These are phyloP conservation scores for Penicillium decumbens DNA, from an alignment of 2,329 filamentous ascomycete species.

Conservation along the genomic window DNA sequence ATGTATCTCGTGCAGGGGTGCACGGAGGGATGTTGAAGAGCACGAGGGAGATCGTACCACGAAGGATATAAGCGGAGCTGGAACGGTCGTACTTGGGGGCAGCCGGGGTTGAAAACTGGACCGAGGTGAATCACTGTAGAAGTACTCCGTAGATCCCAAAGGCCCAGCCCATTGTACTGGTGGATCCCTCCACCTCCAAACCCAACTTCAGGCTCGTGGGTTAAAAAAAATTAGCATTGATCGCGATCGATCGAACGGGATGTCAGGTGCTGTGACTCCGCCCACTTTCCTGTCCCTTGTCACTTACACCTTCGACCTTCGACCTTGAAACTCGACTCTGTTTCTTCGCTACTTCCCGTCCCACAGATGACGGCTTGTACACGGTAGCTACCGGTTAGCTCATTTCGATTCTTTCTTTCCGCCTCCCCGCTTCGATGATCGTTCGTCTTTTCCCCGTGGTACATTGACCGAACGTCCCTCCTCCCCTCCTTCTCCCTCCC, in stretches of 20 bases:
- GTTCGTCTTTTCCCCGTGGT: conserved; percentile 34
- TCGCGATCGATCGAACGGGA: background rate
- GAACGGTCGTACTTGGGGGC: conserved; percentile 10
- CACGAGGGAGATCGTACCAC: conserved; percentile 7
- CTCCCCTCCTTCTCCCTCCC: conserved; percentile 21
- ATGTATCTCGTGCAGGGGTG: background rate
- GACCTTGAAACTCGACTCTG: background rate
- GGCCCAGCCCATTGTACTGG: background rate
- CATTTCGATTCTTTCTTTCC: conserved; percentile 15
- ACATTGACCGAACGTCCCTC: conserved; percentile 31
- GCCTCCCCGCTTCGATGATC: conserved; percentile 42
- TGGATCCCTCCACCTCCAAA: background rate
- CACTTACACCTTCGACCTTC: background rate
- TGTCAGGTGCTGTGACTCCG: conserved; percentile 8
- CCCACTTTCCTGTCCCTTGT: background rate
- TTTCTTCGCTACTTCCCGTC: conserved; percentile 3
- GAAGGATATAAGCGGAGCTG: background rate
- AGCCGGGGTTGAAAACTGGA: conserved; percentile 9
- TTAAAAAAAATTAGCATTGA: background rate
- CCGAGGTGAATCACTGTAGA: conserved; percentile 1
- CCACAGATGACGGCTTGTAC: conserved; percentile 20
- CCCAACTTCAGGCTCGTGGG: background rate
- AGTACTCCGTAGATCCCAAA: background rate
- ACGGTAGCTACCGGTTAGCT: conserved; percentile 16
- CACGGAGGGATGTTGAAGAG: background rate